These are phyloP conservation scores for Carex pumila DNA, from an alignment of 176 grass and related monocot species.

Conservation along the genomic window DNA sequence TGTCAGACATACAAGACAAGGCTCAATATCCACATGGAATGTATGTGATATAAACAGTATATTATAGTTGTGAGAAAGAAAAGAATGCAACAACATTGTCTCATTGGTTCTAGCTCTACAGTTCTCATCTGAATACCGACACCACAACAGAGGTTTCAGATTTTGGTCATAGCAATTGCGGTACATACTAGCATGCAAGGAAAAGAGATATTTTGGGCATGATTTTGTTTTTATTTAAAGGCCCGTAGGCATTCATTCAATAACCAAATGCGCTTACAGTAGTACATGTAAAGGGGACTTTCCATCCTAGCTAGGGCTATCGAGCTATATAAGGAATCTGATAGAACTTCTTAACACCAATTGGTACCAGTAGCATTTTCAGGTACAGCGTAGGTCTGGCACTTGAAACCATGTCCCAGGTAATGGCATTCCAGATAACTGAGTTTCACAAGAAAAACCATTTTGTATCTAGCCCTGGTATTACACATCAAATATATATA, in stretches of 20 bases:
- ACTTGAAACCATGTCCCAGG: neutral
- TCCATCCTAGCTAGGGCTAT: neutral
- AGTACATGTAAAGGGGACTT: neutral
- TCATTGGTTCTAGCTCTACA: neutral
- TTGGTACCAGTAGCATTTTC: neutral
- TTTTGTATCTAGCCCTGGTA: too few species aligned
- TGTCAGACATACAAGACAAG: too few species aligned
- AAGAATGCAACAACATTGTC: neutral
- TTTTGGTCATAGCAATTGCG: neutral
- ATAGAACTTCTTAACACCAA: neutral
- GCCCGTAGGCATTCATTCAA: too few species aligned
- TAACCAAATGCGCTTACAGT: too few species aligned
- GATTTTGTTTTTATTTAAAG: neutral
- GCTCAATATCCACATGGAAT: neutral
- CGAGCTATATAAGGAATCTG: neutral
- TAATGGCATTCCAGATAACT: neutral
- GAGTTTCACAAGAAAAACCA: neutral
- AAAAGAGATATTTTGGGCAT: neutral
- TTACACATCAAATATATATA: too few species aligned
- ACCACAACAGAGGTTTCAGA: neutral
- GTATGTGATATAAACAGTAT: neutral
- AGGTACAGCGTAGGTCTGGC: neutral
- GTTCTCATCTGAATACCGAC: neutral
- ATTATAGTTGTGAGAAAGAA: neutral
- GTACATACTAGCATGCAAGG: neutral